These are phyloP conservation scores for Nitzschia palea DNA, from an alignment of 108 stramenopile species.

Conservation along the genomic window DNA sequence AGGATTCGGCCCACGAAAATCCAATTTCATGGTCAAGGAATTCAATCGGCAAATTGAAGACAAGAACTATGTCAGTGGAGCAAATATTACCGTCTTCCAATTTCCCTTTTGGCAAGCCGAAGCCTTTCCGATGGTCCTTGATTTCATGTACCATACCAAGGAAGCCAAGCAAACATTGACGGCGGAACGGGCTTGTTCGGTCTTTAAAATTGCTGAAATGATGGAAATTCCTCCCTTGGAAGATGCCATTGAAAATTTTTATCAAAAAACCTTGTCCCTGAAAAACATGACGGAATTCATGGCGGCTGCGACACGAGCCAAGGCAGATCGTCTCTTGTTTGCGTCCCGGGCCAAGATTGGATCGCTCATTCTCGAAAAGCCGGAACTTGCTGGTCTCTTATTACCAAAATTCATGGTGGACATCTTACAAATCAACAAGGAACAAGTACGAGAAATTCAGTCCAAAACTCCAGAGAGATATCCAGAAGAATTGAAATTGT, in stretches of 20 bases:
- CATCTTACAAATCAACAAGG: slow-evolving; percentile 18
- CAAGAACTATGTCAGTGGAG: background rate
- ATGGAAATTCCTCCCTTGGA: slow-evolving; percentile 18
- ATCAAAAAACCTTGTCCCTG: slow-evolving; percentile 27
- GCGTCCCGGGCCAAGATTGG: slow-evolving; percentile 37
- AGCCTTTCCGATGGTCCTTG: slow-evolving; percentile 36
- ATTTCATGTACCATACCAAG: slow-evolving; percentile 37
- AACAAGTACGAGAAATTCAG: slow-evolving; percentile 29
- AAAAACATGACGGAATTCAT: slow-evolving; percentile 37
- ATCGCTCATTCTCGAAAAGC: slow-evolving; percentile 31
- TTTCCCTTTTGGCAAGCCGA: slow-evolving; percentile 27
- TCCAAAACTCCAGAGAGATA: slow-evolving; percentile 16
- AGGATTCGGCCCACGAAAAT: slow-evolving; percentile 35
- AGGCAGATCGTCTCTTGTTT: slow-evolving; percentile 22
- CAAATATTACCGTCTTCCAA: slow-evolving; percentile 11
- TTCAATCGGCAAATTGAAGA: slow-evolving; percentile 12
- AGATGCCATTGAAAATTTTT: slow-evolving; percentile 37
- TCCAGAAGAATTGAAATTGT: slow-evolving; percentile 9
- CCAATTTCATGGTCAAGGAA: slow-evolving; percentile 11
- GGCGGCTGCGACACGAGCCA: slow-evolving; percentile 15
- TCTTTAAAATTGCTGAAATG: slow-evolving; percentile 31
- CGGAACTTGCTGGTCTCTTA: slow-evolving; percentile 26
- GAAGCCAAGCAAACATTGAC: slow-evolving; percentile 35
- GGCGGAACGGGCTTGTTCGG: slow-evolving; percentile 27
- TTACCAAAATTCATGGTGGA: slow-evolving; percentile 30